These are phyloP conservation scores for Neoboletus subvelutipes DNA, from an alignment of 768 basidiomycete genomes.

Conservation along the genomic window DNA sequence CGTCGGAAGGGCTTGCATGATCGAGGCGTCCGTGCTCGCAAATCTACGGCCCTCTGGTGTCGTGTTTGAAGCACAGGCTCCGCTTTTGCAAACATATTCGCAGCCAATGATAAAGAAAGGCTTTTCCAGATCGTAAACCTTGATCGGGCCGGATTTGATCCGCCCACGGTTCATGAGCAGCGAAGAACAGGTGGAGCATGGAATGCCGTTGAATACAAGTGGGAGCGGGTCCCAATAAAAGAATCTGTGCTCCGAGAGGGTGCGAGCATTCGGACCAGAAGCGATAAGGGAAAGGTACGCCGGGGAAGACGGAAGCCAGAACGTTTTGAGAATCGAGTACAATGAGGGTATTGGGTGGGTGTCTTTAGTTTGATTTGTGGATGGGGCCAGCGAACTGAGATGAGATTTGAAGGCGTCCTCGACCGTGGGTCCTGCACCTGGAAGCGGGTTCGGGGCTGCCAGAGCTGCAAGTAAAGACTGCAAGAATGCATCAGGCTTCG, in stretches of 20 bases:
- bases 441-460: slow-evolving; percentile 60
- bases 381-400: slow-evolving; percentile 60
- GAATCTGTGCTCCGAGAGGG: slow-evolving; percentile 72
- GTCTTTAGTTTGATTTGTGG: slow-evolving; percentile 40
- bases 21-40: slow-evolving; percentile 69
- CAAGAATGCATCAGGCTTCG: slow-evolving; percentile 57
- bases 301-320: slow-evolving; percentile 81
- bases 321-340: slow-evolving; percentile 77
- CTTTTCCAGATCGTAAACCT: slow-evolving; percentile 75
- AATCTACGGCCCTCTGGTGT: slow-evolving; percentile 60
- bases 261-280: slow-evolving; percentile 63
- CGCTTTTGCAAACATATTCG: slow-evolving; percentile 66
- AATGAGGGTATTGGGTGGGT: slow-evolving; percentile 62
- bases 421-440: slow-evolving; percentile 59
- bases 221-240: slow-evolving; percentile 88
- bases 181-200: slow-evolving; percentile 63
- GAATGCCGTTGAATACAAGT: slow-evolving; percentile 78
- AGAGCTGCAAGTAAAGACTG: slow-evolving; percentile 56
- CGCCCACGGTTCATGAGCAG: slow-evolving; percentile 67
- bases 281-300: slow-evolving; percentile 76
- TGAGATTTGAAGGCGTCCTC: slow-evolving; percentile 82
- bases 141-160: slow-evolving; percentile 72
- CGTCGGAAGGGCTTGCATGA: slow-evolving; percentile 66
- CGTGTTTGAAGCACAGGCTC: slow-evolving; percentile 43
- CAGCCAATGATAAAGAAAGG: slow-evolving; percentile 87